Base-by-base conservation (phyloP, 495 filamentous ascomycete genomes). In the Lasiosphaeria ovina region DNA sequence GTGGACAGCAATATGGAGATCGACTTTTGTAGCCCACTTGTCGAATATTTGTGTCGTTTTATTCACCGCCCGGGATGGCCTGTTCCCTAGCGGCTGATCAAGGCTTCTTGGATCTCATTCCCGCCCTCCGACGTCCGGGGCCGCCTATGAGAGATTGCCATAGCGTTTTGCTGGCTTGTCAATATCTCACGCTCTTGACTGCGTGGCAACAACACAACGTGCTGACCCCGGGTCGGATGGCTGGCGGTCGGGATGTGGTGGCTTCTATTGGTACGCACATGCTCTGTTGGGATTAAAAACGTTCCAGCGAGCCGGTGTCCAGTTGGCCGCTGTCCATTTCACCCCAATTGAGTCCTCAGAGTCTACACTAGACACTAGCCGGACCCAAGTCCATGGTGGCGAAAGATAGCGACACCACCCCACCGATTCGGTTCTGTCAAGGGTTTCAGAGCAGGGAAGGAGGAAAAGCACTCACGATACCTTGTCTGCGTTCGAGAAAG, bases 401-500 rank as follows among this genome's bases (percentile, higher is more conserved):
- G 35, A 54, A 54, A 54, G 51, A 54, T 35, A 54, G 32, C 16
- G 51, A 54, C 51, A 54, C 6, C 32, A 35, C 34, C 51, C 51
- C 24, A 10, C 16, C 24, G 33, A 51, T 51, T 32, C 49, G 49
- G 44, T n/a, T 54, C 44, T 40, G 34, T 42, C 9, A 14, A 35
- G 55, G 38, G 55, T 55, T 40, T 56, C 38, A 49, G 44, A 34
- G 8, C 48, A 52, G 36, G 48, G 57, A 36, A 52, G 17, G 47
- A 49, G 49, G 54, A 38, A 48, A 53, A 40, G 53, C n/a, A 33
- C 57, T 51, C 40, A 31, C 45, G 45, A 42, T 12, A 51, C 24
- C 53, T 1, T 51, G 35, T 51, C 45, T 35, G 36, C 56, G 51
- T 59, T 55, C 51, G 57, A 42, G 57, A 51, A 42, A 33, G 45